Base-by-base conservation (phyloP, 148 eudicot species). In the Rhododendron molle region DNA sequence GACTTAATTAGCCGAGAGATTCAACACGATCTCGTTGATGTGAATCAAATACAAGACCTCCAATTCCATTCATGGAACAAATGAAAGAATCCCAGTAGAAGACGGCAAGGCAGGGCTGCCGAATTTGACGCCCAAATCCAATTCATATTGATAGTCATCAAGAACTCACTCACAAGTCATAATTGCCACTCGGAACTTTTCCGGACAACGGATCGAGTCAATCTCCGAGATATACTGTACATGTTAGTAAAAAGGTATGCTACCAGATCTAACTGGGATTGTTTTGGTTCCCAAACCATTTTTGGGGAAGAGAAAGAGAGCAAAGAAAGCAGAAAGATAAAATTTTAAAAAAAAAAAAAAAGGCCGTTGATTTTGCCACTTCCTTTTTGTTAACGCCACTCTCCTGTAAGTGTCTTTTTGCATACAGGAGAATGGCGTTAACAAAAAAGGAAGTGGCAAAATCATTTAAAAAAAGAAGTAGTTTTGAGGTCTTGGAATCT, bases 191-290 rank as follows among this genome's bases (percentile, higher is more conserved):
- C 84, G 84, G 87, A 47, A 84, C 67, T 34, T 46, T 65, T 83
- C 21, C 34, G 89, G 40, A 84, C 86, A 78, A 77, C 13, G 74
- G 46, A 40, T 40, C 43, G 7, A 88, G 83, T 87, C 90, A 83
- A 56, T 74, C 43, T 87, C 85, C 76, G 26, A 84, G 84, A 90
- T 86, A 40, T 40, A 40, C 44, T 40, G 44, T 74, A 71, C 89
- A 87, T 90, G 89, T 82, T 86, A 78, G 78, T 78, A 62, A 89
- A 90, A 90, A 90, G 91, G 80, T 43, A 80, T 86, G 86, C 90
- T 86, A 50, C 86, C 56, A 84, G 81, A 90, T 90, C 92, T 86
- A 71, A 69, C 87, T 85, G 28, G 84, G 84, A 87, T 90, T 76
- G 87, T 86, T 87, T 82, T 86, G 71, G 77, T 80, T 83, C 84